These are phyloP conservation scores for Leishmania major DNA, from an alignment of 208 protist genomes.

Conservation along the genomic window DNA sequence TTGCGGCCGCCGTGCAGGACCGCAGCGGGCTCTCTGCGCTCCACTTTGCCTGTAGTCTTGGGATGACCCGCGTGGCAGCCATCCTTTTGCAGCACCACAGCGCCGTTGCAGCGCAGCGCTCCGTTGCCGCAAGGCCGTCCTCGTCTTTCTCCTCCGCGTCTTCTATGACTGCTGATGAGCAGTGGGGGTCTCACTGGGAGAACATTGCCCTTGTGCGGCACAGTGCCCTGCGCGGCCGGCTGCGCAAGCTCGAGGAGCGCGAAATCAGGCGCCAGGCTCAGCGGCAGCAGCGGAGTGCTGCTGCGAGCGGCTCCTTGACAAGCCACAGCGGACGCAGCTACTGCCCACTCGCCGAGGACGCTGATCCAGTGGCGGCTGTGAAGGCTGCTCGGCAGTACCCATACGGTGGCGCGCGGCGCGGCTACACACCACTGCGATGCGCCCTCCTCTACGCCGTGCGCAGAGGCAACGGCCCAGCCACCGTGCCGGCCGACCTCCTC, in stretches of 20 bases:
- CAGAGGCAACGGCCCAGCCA: not conserved
- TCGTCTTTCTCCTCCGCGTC: not conserved
- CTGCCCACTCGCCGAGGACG: slow-evolving; percentile 18
- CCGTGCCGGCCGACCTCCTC: slow-evolving; percentile 28
- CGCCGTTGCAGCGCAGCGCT: slow-evolving; percentile 37
- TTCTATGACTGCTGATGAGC: not conserved
- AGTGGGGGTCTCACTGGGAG: slow-evolving; percentile 32
- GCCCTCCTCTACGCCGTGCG: slow-evolving; percentile 19
- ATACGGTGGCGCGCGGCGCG: slow-evolving; percentile 40
- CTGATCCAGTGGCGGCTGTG: slow-evolving; percentile 18
- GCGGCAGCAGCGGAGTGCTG: slow-evolving; percentile 5
- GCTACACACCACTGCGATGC: slow-evolving; percentile 59
- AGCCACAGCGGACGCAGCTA: not conserved
- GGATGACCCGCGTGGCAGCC: slow-evolving; percentile 42
- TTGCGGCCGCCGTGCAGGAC: slow-evolving; percentile 49
- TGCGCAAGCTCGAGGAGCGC: slow-evolving; percentile 18
- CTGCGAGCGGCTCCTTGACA: not conserved
- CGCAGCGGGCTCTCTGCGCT: slow-evolving; percentile 55
- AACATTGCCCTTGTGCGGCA: slow-evolving; percentile 33
- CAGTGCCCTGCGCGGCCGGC: slow-evolving; percentile 21
- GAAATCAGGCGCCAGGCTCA: slow-evolving; percentile 20
- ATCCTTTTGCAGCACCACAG: slow-evolving; percentile 59
- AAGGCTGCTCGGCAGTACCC: slow-evolving; percentile 14
- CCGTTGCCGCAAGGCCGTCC: not conserved
- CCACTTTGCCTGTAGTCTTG: slow-evolving; percentile 58